Base-by-base conservation (phyloP, 31 red algal species). In the Endocladia muricata region DNA sequence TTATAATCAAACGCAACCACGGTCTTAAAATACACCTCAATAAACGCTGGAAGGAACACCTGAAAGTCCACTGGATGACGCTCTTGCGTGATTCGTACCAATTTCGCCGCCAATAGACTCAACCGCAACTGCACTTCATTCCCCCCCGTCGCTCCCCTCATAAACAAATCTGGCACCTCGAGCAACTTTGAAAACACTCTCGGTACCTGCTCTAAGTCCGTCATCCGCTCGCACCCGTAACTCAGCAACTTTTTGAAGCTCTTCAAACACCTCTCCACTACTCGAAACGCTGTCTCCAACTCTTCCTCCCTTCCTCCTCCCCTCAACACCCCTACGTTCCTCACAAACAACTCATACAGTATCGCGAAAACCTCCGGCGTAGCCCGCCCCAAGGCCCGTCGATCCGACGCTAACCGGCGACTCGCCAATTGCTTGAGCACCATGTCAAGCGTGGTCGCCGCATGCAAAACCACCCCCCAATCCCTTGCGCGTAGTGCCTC, bases 61-160 rank as follows among this genome's bases (percentile, higher is more conserved):
- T 83, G 72, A 43, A 91, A 91, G 23, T 57, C 43, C 28, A 91
- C 34, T 1, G 79, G 88, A 79, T 91, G 79, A 36, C 67, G 55
- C 44, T 75, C 70, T 34, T 82, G 77, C 4, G 78, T 73, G 37
- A 43, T 57, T 13, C 61, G 69, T 15, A 90, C 61, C 28, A 90
- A 61, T 60, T 90, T 83, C 21, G 78, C 68, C 2, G 71, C 77
- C 13, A 82, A 48, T 22, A 61, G 63, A 36, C 68, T 82, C 54
- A 90, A 59, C 1, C 85, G 64, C 28, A 41, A 36, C 56, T 79
- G 75, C 36, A 75, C 33, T 13, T 70, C 74, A 13, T 64, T 74
- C 32, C 68, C 85, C 1, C 22, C 47, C 8, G 49, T 33, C 2
- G 57, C 74, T 41, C 67, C 76, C 21, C 59, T 57, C 70, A 85